Percentiles rank a stretch among this genome's conserved stretches.
Conservation (phyloP, 768 basidiomycete species). For the Macrolepiota dolichaula region DNA sequence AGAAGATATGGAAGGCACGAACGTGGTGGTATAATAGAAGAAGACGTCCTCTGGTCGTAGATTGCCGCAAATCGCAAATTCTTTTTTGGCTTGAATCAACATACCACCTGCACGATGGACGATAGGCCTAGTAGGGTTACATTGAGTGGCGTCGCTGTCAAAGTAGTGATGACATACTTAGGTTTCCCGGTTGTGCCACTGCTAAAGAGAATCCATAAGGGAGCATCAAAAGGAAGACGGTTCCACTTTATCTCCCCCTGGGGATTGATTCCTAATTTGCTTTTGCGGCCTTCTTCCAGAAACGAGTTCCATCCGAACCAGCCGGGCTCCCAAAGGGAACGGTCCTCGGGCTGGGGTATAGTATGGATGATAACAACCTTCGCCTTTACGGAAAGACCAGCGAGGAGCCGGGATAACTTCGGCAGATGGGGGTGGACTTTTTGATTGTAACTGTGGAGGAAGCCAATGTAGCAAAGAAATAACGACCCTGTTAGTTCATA, state of each 20-base stretch:
- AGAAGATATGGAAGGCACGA: neutral
- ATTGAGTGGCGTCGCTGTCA: conserved; percentile 1
- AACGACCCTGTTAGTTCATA: conserved; percentile 1
- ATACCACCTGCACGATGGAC: conserved; percentile 79
- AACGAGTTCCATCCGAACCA: conserved; percentile 60
- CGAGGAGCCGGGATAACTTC: conserved; percentile 57
- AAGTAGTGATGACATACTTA: conserved; percentile 40
- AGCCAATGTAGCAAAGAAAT: conserved; percentile 12
- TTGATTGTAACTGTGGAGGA: conserved; percentile 57
- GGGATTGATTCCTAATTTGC: conserved; percentile 43
- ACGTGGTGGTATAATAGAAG: conserved; percentile 81
- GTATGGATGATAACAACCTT: conserved; percentile 59
- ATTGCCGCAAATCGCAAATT: conserved; percentile 67
- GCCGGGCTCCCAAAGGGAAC: conserved; percentile 36
- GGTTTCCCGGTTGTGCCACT: conserved; percentile 79
- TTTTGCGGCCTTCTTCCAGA: conserved; percentile 40
- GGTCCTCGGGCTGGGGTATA: conserved; percentile 30
- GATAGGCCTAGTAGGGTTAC: conserved; percentile 51
- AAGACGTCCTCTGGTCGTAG: conserved; percentile 66
- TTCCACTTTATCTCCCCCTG: conserved; percentile 64
- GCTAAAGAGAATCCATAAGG: conserved; percentile 86
- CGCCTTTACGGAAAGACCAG: conserved; percentile 43
- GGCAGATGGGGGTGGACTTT: conserved; percentile 65
- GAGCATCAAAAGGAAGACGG: conserved; percentile 64
- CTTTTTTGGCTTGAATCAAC: conserved; percentile 71